phyloP scores from a whole-genome alignment of 2,329 filamentous ascomycete species.

The Phyllosticta paracitricarpa region DNA sequence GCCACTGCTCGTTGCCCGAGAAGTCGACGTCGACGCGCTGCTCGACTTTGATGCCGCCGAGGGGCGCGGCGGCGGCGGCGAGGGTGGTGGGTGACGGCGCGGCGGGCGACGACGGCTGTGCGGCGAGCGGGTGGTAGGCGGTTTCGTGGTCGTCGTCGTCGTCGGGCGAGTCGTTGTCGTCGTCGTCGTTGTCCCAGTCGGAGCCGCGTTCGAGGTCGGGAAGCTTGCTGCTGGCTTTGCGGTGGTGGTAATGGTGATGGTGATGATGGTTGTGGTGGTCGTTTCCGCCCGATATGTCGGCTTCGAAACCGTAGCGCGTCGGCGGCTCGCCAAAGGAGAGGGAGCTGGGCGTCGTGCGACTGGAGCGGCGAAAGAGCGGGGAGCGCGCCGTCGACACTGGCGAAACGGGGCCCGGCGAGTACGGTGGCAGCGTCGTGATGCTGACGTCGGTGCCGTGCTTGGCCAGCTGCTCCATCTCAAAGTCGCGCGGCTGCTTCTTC shows the following conservation, averaged over 20 bases:
- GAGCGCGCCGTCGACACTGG: neutral
- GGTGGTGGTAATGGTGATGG: neutral
- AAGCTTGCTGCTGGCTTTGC: neutral
- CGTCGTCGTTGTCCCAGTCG: neutral
- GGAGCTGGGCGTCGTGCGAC: neutral
- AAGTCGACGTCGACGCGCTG: neutral
- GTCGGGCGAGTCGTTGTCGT: neutral
- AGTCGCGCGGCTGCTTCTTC: neutral
- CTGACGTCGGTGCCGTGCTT: neutral
- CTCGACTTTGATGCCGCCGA: constrained; percentile 2
- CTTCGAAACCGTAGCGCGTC: neutral
- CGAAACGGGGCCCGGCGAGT: neutral
- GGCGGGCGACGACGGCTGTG: neutral
- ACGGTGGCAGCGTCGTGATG: neutral
- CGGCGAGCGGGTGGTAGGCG: neutral
- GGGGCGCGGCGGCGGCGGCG: neutral
- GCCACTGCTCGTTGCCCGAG: neutral
- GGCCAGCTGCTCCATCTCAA: neutral
- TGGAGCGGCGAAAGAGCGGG: neutral
- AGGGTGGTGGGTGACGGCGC: neutral
- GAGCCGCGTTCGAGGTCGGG: neutral
- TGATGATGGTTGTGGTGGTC: neutral
- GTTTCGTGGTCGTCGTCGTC: neutral
- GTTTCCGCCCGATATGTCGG: neutral
- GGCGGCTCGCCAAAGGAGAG: neutral